Conservation (phyloP, 2,329 filamentous ascomycete genomes). For the Golovinomyces cichoracearum region DNA sequence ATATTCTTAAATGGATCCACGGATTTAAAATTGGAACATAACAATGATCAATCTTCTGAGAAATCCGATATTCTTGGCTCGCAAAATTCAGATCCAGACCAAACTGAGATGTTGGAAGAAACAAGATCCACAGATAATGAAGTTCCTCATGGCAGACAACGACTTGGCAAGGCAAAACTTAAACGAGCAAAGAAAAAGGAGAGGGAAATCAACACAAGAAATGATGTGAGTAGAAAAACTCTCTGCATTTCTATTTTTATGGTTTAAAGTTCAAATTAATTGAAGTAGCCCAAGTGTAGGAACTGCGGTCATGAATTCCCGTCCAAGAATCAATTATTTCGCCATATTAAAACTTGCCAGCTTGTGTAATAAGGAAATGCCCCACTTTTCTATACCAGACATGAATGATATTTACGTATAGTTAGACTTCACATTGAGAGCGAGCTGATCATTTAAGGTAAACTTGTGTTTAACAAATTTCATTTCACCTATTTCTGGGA, state of each 20-base stretch:
- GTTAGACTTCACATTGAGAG: too few species aligned
- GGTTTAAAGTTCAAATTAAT: neutral
- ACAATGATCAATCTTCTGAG: too few species aligned
- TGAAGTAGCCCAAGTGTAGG: slow-evolving; percentile 24
- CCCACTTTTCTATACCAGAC: neutral
- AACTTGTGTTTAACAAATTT: too few species aligned
- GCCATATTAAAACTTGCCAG: slow-evolving; percentile 29
- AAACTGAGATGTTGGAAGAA: too few species aligned
- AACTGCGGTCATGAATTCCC: slow-evolving; percentile 30
- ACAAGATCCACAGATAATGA: too few species aligned
- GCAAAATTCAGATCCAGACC: too few species aligned
- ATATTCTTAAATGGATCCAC: too few species aligned
- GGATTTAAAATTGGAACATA: too few species aligned
- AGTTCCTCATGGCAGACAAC: too few species aligned
- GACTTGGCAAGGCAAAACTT: slow-evolving; percentile 25
- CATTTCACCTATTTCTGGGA: too few species aligned
- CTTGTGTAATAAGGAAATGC: slow-evolving; percentile 25
- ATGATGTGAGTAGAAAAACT: neutral
- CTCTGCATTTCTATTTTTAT: neutral
- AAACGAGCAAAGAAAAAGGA: slow-evolving; percentile 25
- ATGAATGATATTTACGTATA: neutral
- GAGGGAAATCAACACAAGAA: slow-evolving; percentile 8
- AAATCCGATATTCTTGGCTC: too few species aligned
- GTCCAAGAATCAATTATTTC: slow-evolving; percentile 35
- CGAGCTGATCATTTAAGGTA: too few species aligned